A percentile compares a stretch with the other conserved stretches of the same genome.
Evolutionary conservation across 75 land plant genomes (phyloP).

Genomic region (Pinus albicaulis): DNA sequence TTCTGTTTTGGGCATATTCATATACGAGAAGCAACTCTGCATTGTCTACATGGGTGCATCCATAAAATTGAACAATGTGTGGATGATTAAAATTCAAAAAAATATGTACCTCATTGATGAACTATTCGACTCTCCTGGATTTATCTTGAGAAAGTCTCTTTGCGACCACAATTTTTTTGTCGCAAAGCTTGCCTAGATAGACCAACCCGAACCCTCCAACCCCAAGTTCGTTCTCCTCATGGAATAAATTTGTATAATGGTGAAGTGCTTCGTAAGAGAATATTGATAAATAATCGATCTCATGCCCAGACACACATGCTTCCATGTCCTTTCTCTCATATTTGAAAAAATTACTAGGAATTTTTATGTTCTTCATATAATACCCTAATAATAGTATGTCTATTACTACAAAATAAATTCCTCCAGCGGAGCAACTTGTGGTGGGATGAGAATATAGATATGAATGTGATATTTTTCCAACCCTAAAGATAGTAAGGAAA

Average conservation of each 20-base stretch:
- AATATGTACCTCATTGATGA: conserved; percentile 28
- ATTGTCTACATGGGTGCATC: conserved; percentile 10
- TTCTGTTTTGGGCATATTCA: neutral
- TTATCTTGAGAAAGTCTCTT: conserved; percentile 33
- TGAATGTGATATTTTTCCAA: no score
- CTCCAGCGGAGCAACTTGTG: neutral
- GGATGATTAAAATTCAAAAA: conserved; percentile 26
- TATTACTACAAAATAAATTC: neutral
- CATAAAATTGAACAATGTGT: conserved; percentile 25
- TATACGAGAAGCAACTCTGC: conserved; percentile 7
- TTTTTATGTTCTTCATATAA: neutral
- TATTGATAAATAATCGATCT: no score
- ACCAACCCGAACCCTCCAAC: conserved; percentile 84
- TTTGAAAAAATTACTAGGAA: no score
- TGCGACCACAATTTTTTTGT: conserved; percentile 24
- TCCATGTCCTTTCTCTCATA: no score
- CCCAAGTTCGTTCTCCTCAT: conserved; percentile 49
- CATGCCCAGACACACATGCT: no score
- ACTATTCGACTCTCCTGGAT: conserved; percentile 17
- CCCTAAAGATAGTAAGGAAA: no score
- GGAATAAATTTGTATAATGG: conserved; percentile 61
- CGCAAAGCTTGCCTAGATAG: conserved; percentile 41
- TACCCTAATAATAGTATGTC: neutral
- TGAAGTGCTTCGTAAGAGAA: conserved; percentile 50
- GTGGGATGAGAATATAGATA: no score